Evolutionary conservation across 495 filamentous ascomycete genomes (phyloP), one percentile per base, ranked within the genome.

Genomic region (Podospora anserina): DNA sequence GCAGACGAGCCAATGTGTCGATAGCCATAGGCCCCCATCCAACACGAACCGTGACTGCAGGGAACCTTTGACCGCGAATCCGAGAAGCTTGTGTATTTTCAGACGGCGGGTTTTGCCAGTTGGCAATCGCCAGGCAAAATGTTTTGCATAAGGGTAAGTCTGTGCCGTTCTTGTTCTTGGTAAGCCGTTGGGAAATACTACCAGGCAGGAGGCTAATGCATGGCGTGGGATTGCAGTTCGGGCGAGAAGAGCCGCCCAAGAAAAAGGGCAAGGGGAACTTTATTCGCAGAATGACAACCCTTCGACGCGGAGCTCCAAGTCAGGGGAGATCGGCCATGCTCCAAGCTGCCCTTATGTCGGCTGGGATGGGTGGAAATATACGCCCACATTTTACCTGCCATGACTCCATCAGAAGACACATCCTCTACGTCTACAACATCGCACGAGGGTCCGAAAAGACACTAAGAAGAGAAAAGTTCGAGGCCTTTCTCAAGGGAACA

Each of bases 371-470:
- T 32, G 65, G 67, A 44, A 71, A 73, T 49, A 61, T 67, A 15
- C 61, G 34, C 5, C 67, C 23, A 5, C 72, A 59, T 23, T 28
- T 63, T 5, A n/a, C 55, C 15, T 64, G 71, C 62, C 72, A 74
- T 69, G 75, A 78, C 26, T 72, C 74, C 28, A 72, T 82, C 39
- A 75, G 77, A 67, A 72, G 65, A 49, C 77, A 82, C 56, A 66
- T 82, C 16, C 70, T 72, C 55, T 74, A 74, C 54, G 63, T 82
- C 7, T 83, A 78, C 69, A 64, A 77, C 61, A 71, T 69, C 1
- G 28, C 78, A 20, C 71, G 78, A 39, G 75, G 70, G 19, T 61
- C 68, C 27, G 70, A 77, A 19, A 61, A 56, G 60, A 59, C 64
- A 11, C 61, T 85, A 20, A 73, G 79, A 5, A 74, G 75, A 16